phyloP scores from a whole-genome alignment of 257 asterid species.

The Ajuga chamaepitys region DNA sequence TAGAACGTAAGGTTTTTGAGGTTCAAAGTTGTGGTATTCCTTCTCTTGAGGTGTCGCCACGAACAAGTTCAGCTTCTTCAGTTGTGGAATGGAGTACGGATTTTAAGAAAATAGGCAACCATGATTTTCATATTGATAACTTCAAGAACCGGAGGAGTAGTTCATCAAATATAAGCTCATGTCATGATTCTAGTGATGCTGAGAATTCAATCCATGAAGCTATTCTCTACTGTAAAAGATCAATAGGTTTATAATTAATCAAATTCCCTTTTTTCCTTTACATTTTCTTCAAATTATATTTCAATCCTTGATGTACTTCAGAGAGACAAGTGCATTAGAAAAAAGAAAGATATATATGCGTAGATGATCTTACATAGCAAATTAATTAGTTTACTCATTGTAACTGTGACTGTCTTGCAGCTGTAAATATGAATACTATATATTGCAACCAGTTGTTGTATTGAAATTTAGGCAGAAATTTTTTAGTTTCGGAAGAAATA shows the following conservation, averaged over 20 bases:
- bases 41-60: conserved; percentile 23
- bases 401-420: too few relatives aligned
- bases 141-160: conserved; percentile 22
- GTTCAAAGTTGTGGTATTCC: conserved; percentile 14
- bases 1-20: conserved; percentile 31
- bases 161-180: conserved; percentile 21
- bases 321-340: too few relatives aligned
- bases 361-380: too few relatives aligned
- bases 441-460: too few relatives aligned
- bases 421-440: neutral
- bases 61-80: conserved; percentile 20
- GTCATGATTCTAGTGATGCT: conserved; percentile 24
- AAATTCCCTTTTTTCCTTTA: too few relatives aligned
- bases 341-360: too few relatives aligned
- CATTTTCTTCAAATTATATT: too few relatives aligned
- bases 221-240: conserved; percentile 51
- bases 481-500: neutral
- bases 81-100: conserved; percentile 19
- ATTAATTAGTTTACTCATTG: too few relatives aligned
- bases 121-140: conserved; percentile 3
- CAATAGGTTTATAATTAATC: conserved; percentile 26
- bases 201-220: conserved; percentile 45
- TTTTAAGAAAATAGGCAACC: neutral
- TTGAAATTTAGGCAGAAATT: neutral
- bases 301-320: too few relatives aligned